These are phyloP conservation scores for Debaryomyces prosopidis DNA, from an alignment of 805 yeast genomes.

Conservation along the genomic window DNA sequence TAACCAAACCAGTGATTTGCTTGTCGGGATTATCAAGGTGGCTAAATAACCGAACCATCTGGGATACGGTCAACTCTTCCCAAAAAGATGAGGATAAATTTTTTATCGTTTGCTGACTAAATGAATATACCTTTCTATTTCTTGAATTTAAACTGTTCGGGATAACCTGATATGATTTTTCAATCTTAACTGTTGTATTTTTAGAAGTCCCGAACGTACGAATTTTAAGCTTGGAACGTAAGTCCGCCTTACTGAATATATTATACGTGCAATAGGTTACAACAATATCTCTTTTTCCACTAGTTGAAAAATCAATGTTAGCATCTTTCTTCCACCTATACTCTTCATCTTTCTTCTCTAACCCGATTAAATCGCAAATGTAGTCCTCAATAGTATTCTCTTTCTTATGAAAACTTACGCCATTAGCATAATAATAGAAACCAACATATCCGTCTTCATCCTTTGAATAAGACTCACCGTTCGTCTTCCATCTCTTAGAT, in stretches of 20 bases:
- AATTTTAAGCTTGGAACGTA: slow-evolving; percentile 61
- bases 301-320: slow-evolving; percentile 3
- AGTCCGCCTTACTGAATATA: slow-evolving; percentile 69
- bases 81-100: slow-evolving; percentile 36
- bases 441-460: slow-evolving; percentile 44
- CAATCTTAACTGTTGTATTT: slow-evolving; percentile 20
- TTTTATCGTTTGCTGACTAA: slow-evolving; percentile 16
- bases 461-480: slow-evolving; percentile 8
- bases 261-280: slow-evolving; percentile 72
- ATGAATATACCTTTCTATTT: slow-evolving; percentile 15
- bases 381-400: slow-evolving; percentile 29
- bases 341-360: slow-evolving; percentile 14
- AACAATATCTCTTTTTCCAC: slow-evolving; percentile 21
- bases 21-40: slow-evolving; percentile 54
- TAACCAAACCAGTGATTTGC: slow-evolving; percentile 59
- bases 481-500: slow-evolving; percentile 5
- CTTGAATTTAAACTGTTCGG: slow-evolving; percentile 9
- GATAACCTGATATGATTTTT: slow-evolving; percentile 30
- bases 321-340: slow-evolving; percentile 17
- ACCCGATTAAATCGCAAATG: slow-evolving; percentile 26
- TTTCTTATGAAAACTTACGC: slow-evolving; percentile 22
- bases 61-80: slow-evolving; percentile 63
- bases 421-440: slow-evolving; percentile 39
- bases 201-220: slow-evolving; percentile 17
- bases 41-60: slow-evolving; percentile 54